Evolutionary conservation across 192 early-diverging fungal genomes (phyloP).

Genomic region (Umbelopsis vinacea): DNA sequence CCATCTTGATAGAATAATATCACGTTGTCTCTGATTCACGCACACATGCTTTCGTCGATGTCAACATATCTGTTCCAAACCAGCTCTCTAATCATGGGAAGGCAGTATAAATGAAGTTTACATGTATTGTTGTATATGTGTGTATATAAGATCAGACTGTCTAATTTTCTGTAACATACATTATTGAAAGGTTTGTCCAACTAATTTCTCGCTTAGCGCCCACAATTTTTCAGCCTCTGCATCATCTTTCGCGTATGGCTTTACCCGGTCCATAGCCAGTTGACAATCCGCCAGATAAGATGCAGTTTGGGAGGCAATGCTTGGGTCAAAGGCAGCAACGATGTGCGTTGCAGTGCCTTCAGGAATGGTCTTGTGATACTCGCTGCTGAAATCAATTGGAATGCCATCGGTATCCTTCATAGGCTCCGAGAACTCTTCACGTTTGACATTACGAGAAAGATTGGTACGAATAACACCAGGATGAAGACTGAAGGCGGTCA

Average conservation of each 20-base stretch:
- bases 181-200: background rate
- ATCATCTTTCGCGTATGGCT: background rate
- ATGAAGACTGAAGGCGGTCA: conserved; percentile 12
- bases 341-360: background rate
- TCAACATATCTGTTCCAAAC: too few relatives aligned
- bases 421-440: background rate
- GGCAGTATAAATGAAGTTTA: too few relatives aligned
- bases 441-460: background rate
- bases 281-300: background rate
- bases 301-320: background rate
- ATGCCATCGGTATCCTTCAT: background rate
- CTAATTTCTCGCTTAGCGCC: background rate
- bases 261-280: background rate
- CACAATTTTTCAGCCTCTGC: background rate
- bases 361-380: conserved; percentile 3
- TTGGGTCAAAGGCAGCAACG: background rate
- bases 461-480: conserved; percentile 11
- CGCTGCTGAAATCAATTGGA: background rate
- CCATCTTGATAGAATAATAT: too few relatives aligned
- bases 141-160: too few relatives aligned
- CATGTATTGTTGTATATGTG: too few relatives aligned
- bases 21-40: too few relatives aligned
- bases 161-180: too few relatives aligned
- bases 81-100: too few relatives aligned
- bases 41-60: too few relatives aligned